Conservation (phyloP, 2,329 filamentous ascomycete genomes). For the Onygenales sp. region DNA sequence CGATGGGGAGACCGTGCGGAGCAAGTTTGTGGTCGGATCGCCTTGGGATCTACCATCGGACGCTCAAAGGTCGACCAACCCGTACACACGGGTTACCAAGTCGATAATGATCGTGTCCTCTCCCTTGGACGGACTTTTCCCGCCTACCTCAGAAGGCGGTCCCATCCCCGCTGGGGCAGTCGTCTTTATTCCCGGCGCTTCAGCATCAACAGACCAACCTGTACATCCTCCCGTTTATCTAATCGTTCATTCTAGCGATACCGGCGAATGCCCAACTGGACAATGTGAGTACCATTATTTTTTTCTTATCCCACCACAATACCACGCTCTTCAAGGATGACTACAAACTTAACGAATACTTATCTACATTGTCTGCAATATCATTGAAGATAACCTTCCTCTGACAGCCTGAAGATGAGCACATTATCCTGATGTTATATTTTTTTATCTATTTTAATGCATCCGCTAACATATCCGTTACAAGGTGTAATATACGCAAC, state of each 20-base stretch:
- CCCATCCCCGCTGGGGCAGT: slow-evolving; percentile 61
- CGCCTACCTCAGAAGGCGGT: slow-evolving; percentile 61
- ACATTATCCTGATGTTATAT: slow-evolving; percentile 12
- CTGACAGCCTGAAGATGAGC: slow-evolving; percentile 75
- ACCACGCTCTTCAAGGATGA: slow-evolving; percentile 64
- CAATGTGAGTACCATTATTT: slow-evolving; percentile 65
- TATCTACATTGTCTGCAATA: slow-evolving; percentile 99
- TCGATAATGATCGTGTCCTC: slow-evolving; percentile 62
- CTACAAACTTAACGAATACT: slow-evolving; percentile 67
- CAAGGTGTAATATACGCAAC: slow-evolving; percentile 52
- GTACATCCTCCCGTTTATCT: slow-evolving; percentile 45
- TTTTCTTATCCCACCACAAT: slow-evolving; percentile 6
- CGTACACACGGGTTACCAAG: slow-evolving; percentile 40
- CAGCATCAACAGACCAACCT: slow-evolving; percentile 16
- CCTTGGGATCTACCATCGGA: slow-evolving; percentile 26
- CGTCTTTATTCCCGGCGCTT: slow-evolving; percentile 29
- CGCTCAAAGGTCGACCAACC: slow-evolving; percentile 4
- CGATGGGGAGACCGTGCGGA: slow-evolving; percentile 27
- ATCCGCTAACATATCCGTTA: slow-evolving; percentile 7
- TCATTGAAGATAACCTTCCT: slow-evolving; percentile 75
- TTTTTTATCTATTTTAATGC: slow-evolving; percentile 1
- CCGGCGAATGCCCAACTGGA: slow-evolving; percentile 77
- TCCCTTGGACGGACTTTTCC: slow-evolving; percentile 57
- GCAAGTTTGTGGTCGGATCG: slow-evolving; percentile 28
- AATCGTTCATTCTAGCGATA: slow-evolving; percentile 75